Evolutionary conservation across 2,329 filamentous ascomycete species (phyloP).

Genomic region (Penicillium sclerotiorum): DNA sequence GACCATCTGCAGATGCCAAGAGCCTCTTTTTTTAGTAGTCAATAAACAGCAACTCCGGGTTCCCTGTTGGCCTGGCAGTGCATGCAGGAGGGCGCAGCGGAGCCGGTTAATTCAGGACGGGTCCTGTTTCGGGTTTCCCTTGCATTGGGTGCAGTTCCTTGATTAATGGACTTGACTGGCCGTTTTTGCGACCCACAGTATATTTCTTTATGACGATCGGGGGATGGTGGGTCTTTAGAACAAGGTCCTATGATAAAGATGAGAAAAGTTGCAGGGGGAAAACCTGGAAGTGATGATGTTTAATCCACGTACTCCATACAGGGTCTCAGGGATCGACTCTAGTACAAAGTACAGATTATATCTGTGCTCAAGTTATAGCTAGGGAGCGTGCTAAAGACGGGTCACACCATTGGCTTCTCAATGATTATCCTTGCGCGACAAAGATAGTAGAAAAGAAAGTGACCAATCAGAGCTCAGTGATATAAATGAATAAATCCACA

Average conservation of each 20-base stretch:
- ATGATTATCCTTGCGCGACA: constrained; percentile 3
- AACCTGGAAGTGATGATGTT: too few relatives aligned
- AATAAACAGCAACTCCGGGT: too few relatives aligned
- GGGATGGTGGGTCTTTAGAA: neutral
- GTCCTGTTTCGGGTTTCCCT: constrained; percentile 3
- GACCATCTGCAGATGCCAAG: too few relatives aligned
- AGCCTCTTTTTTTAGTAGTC: too few relatives aligned
- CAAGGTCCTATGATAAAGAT: neutral
- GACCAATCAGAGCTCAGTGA: neutral
- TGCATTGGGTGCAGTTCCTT: constrained; percentile 1
- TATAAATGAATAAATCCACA: neutral
- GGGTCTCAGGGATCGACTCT: too few relatives aligned
- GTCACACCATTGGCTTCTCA: neutral
- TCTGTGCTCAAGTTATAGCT: too few relatives aligned
- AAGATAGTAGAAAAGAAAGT: constrained; percentile 2
- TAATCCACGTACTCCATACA: too few relatives aligned
- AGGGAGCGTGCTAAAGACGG: neutral
- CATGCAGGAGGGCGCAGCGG: neutral
- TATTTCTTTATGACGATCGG: constrained; percentile 3
- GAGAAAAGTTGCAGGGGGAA: neutral
- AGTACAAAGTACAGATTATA: too few relatives aligned
- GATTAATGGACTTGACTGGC: constrained; percentile 1
- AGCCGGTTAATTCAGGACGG: neutral
- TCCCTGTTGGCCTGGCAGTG: too few relatives aligned
- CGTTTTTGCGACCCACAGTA: constrained; percentile 1